These are phyloP conservation scores for Globisporangium spinosum DNA, from an alignment of 352 stramenopile genomes.

Conservation along the genomic window DNA sequence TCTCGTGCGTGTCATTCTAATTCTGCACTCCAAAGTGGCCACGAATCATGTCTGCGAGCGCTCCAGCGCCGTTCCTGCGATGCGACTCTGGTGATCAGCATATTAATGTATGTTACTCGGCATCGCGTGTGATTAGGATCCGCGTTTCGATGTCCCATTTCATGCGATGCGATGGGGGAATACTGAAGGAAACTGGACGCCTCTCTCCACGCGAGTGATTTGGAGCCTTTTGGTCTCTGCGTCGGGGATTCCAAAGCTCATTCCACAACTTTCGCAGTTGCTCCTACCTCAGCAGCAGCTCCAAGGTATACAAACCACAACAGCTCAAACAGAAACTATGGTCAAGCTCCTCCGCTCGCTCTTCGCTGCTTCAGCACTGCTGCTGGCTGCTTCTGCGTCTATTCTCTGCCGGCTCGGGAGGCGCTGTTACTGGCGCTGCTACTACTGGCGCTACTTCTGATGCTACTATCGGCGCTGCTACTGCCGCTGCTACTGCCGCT, in stretches of 20 bases:
- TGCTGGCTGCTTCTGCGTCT: neutral
- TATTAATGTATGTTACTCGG: neutral
- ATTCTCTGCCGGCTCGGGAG: neutral
- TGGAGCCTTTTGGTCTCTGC: neutral
- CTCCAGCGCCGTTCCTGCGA: slow-evolving; percentile 1
- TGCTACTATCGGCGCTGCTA: too few relatives aligned
- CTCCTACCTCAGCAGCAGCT: neutral
- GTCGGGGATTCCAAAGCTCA: slow-evolving; percentile 7
- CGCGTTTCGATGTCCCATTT: neutral
- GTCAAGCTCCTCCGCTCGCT: slow-evolving; percentile 7
- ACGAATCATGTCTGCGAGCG: neutral
- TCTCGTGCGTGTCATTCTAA: neutral
- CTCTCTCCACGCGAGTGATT: neutral
- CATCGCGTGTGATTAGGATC: neutral
- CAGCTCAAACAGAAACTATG: neutral
- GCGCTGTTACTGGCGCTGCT: neutral
- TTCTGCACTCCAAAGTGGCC: neutral
- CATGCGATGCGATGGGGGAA: neutral
- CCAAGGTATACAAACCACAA: neutral
- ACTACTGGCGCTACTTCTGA: neutral
- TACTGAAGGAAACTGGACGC: neutral
- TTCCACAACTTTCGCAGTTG: slow-evolving; percentile 13
- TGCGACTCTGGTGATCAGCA: neutral
- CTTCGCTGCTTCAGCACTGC: neutral
- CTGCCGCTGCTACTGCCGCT: neutral